These are phyloP conservation scores for Aureobasidium sp. DNA, from an alignment of 2,329 filamentous ascomycete genomes.

Conservation along the genomic window DNA sequence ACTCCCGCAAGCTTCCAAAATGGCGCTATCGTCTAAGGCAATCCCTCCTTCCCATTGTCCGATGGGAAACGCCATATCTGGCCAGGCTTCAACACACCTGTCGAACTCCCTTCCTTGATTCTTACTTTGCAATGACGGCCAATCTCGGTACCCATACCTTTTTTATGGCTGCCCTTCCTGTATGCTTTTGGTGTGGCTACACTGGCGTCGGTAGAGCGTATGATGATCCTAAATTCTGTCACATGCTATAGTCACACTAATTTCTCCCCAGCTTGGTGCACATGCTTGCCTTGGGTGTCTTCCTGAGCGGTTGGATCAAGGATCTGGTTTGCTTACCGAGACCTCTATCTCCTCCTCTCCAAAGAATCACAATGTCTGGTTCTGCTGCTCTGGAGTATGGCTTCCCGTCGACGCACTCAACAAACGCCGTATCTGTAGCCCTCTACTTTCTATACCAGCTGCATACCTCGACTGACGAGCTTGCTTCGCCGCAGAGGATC, in stretches of 20 bases:
- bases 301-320: slow-evolving; percentile 79
- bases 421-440: slow-evolving; percentile 91
- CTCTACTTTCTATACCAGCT: slow-evolving; percentile 73
- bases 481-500: slow-evolving; percentile 42
- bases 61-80: slow-evolving; percentile 92
- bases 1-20: slow-evolving; percentile 54
- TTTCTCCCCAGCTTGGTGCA: slow-evolving; percentile 34
- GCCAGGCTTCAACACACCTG: slow-evolving; percentile 75
- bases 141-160: slow-evolving; percentile 97
- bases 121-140: slow-evolving; percentile 93
- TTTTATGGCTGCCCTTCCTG: slow-evolving; percentile 92
- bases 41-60: slow-evolving; percentile 72
- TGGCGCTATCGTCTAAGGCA: slow-evolving; percentile 88
- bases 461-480: slow-evolving; percentile 55
- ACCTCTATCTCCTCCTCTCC: slow-evolving; percentile 82
- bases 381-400: slow-evolving; percentile 93
- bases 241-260: neutral
- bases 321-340: slow-evolving; percentile 88
- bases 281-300: slow-evolving; percentile 62
- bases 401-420: slow-evolving; percentile 93
- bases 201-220: slow-evolving; percentile 80
- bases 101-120: slow-evolving; percentile 79
- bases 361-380: slow-evolving; percentile 95
- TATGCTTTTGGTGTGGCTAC: slow-evolving; percentile 95
- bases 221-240: slow-evolving; percentile 29